Evolutionary conservation across 2,329 filamentous ascomycete species (phyloP).

Genomic region (Fusarium succisae): DNA sequence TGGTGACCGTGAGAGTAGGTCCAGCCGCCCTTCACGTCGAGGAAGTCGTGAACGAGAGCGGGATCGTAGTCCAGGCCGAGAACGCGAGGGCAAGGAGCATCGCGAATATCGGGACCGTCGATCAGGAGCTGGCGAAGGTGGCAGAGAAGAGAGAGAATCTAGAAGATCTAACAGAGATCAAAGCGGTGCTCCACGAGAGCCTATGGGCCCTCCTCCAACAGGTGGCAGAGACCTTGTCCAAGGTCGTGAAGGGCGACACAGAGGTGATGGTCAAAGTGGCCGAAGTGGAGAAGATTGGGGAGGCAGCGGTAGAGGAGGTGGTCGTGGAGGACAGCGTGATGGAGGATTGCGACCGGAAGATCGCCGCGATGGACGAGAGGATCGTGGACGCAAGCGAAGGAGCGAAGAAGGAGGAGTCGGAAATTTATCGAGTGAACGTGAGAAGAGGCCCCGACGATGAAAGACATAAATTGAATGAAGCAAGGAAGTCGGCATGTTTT

Average conservation of each 20-base stretch:
- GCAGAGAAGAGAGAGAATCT: slow-evolving; percentile 49
- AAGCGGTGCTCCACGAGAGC: slow-evolving; percentile 39
- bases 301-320: slow-evolving; percentile 42
- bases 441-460: slow-evolving; percentile 64
- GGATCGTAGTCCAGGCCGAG: slow-evolving; percentile 59
- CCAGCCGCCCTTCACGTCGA: slow-evolving; percentile 55
- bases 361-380: slow-evolving; percentile 48
- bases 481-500: slow-evolving; percentile 25
- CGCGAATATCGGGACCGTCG: slow-evolving; percentile 58
- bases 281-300: slow-evolving; percentile 49
- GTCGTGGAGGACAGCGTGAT: slow-evolving; percentile 48
- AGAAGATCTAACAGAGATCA: slow-evolving; percentile 44
- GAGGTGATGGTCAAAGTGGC: slow-evolving; percentile 40
- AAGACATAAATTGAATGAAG: slow-evolving; percentile 32
- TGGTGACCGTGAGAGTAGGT: slow-evolving; percentile 54
- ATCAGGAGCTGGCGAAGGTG: slow-evolving; percentile 46
- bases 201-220: slow-evolving; percentile 45
- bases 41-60: slow-evolving; percentile 61
- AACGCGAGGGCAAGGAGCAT: slow-evolving; percentile 57
- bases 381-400: slow-evolving; percentile 51
- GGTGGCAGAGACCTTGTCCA: slow-evolving; percentile 45
- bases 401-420: slow-evolving; percentile 60
- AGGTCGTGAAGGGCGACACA: slow-evolving; percentile 47
- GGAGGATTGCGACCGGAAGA: slow-evolving; percentile 45
- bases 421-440: slow-evolving; percentile 54